Evolutionary conservation across 2,329 filamentous ascomycete genomes (phyloP).

Genomic region (Claviceps monticola): DNA sequence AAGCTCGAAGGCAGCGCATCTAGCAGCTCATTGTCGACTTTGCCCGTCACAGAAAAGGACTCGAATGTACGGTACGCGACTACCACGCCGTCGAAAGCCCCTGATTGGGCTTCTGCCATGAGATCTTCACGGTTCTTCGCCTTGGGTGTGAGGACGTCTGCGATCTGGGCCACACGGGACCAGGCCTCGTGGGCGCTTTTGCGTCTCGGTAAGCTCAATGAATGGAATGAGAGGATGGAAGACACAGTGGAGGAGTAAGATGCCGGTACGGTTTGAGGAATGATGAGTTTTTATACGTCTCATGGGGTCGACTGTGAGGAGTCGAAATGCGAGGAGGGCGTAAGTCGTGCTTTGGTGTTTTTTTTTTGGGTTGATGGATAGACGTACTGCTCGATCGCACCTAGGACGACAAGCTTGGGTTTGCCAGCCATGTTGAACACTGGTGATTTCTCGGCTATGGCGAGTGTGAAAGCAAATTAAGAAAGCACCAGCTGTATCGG

Average conservation of each 20-base stretch:
- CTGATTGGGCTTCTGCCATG: conserved; percentile 50
- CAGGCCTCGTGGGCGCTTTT: conserved; percentile 51
- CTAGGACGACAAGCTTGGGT: conserved; percentile 26
- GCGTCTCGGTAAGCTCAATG: too few species aligned
- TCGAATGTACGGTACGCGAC: conserved; percentile 59
- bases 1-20: conserved; percentile 37
- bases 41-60: conserved; percentile 50
- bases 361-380: too few species aligned
- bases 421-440: conserved; percentile 12
- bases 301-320: too few species aligned
- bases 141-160: conserved; percentile 49
- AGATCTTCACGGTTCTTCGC: conserved; percentile 53
- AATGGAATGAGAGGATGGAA: too few species aligned
- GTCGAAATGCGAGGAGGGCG: too few species aligned
- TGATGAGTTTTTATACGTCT: too few species aligned
- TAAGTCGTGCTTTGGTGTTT: too few species aligned
- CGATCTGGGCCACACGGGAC: conserved; percentile 44
- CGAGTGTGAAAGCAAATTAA: too few species aligned
- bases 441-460: not conserved
- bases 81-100: conserved; percentile 49
- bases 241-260: too few species aligned
- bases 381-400: conserved; percentile 25
- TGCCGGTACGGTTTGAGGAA: too few species aligned
- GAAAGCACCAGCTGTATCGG: too few species aligned
- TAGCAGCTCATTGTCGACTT: conserved; percentile 58